phyloP scores from a whole-genome alignment of 768 basidiomycete genomes.

The Pilatotrama ljubarskyi region DNA sequence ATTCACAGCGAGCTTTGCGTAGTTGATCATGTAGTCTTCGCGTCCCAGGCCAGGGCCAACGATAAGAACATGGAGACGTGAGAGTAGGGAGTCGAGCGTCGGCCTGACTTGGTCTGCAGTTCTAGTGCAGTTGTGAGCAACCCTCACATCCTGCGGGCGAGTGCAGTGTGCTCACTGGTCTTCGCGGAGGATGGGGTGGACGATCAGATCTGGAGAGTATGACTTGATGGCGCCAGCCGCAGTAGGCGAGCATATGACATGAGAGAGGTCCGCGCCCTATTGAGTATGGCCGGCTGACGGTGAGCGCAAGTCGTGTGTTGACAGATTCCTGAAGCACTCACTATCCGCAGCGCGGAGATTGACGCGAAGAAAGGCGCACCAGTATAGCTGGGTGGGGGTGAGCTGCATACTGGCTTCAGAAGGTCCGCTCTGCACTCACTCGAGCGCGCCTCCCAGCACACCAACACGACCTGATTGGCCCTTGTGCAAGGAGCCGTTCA shows the following conservation, averaged over 20 bases:
- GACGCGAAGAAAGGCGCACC: conserved; percentile 97
- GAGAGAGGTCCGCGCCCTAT: conserved; percentile 91
- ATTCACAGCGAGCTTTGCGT: conserved; percentile 71
- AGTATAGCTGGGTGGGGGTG: conserved; percentile 65
- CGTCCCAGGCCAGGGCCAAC: conserved; percentile 95
- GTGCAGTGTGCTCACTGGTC: conserved; percentile 50
- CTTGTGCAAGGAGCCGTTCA: conserved; percentile 88
- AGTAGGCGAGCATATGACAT: conserved; percentile 94
- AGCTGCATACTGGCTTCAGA: not conserved
- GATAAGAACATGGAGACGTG: conserved; percentile 88
- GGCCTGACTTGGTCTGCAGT: conserved; percentile 47
- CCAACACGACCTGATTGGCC: conserved; percentile 96
- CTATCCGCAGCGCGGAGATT: conserved; percentile 86
- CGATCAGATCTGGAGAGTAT: conserved; percentile 96
- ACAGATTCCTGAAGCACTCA: conserved; percentile 35
- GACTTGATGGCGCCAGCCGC: conserved; percentile 95
- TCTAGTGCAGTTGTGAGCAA: conserved; percentile 34
- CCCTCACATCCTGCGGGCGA: not conserved
- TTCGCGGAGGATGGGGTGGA: conserved; percentile 86
- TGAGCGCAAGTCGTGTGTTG: not conserved
- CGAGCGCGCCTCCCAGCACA: conserved; percentile 89
- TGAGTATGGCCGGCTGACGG: not conserved
- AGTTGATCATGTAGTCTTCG: conserved; percentile 85
- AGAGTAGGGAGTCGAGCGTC: conserved; percentile 66
- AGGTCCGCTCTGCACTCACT: conserved; percentile 54